A percentile compares a stretch with the other conserved stretches of the same genome.
Evolutionary conservation across 495 filamentous ascomycete species (phyloP).

Genomic region (Aspergillus taichungensis): DNA sequence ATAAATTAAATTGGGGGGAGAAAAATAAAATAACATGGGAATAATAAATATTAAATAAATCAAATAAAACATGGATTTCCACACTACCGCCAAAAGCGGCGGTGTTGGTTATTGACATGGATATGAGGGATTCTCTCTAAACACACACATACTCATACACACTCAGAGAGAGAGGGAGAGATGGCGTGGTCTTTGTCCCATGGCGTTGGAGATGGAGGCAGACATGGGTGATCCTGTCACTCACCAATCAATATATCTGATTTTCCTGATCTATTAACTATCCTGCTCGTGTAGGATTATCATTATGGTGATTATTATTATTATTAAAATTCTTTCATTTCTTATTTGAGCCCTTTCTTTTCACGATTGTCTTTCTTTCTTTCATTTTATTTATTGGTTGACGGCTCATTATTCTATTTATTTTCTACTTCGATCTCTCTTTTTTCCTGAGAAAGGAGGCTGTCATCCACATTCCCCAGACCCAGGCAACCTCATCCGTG

Average conservation of each 20-base stretch:
- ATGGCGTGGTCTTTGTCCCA: conserved; percentile 16
- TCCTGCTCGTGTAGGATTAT: conserved; percentile 4
- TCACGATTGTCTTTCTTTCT: not conserved
- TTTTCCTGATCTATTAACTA: conserved; percentile 8
- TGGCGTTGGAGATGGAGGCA: conserved; percentile 4
- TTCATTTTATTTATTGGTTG: conserved; percentile 3
- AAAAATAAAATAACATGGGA: not conserved
- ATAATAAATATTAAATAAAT: not conserved
- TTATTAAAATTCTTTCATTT: not conserved
- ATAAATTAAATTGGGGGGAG: not conserved
- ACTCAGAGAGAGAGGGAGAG: not conserved
- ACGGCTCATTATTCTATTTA: not conserved
- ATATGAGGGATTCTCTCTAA: no score
- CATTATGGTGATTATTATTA: conserved; percentile 7
- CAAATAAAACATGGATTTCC: not conserved
- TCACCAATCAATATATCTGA: not conserved
- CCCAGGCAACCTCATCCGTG: no score
- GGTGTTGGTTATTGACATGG: no score
- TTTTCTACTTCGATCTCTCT: not conserved
- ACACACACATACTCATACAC: no score
- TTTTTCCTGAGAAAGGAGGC: not conserved
- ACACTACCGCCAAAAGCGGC: not conserved
- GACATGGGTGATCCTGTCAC: conserved; percentile 5
- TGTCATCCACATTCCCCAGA: no score
- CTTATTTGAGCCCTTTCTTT: not conserved